Evolutionary conservation across 805 yeast species (phyloP), one percentile per base, ranked within the genome.

Genomic region (Cyberlindnera japonica): DNA sequence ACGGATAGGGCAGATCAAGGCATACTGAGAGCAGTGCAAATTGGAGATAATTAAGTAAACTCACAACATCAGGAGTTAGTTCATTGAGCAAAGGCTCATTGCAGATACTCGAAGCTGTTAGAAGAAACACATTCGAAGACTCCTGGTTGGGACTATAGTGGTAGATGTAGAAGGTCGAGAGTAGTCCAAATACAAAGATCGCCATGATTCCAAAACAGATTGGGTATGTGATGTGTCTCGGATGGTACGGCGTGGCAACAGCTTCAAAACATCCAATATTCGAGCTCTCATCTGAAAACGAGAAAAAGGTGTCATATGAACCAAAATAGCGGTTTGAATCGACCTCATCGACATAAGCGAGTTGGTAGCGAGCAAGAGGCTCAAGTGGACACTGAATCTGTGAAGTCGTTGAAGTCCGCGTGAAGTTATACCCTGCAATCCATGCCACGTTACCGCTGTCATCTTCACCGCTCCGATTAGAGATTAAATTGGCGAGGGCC

Each of bases 141-240:
- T 78, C 87, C 62, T 74, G 79, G 53, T 71, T 74, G 0, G 84
- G 80, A 27, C 83, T 72, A 36, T 70, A 60, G 7, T 68, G 62
- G 26, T 56, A 51, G 18, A 68, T 62, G 43, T 72, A 54, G 26
- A 64, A 45, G 40, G 64, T 62, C 15, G 64, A 51, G 2, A 61
- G 22, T 16, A 53, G 47, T 26, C 75, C 66, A 19, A 74, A 47
- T 3, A 63, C 41, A n/a, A 66, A 64, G 6, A 81, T 57, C 4
- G 63, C 61, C 2, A 71, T 53, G 7, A 75, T 57, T 15, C 70
- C 61, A 13, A 59, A 58, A 1, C 65, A 51, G 6, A 75, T 61
- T 6, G 72, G 70, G 5, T 56, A 51, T 19, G 69, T 55, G 5
- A 75, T 58, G n/a, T 65, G 49, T 8, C 47, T 37, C 5, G 66